Evolutionary conservation across 2,329 filamentous ascomycete species (phyloP).

Genomic region (Nemania abortiva): DNA sequence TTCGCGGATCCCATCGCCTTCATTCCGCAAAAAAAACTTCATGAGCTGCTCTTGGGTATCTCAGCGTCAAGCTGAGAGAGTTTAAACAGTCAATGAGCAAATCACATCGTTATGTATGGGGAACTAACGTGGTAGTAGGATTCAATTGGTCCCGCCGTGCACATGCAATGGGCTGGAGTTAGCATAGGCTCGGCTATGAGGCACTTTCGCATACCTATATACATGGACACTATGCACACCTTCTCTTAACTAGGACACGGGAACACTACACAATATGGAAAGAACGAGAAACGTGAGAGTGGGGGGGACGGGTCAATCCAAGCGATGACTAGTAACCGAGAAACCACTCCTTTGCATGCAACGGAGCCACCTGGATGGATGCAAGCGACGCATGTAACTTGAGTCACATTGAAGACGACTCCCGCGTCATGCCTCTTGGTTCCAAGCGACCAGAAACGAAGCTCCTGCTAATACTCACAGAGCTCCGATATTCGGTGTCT

Average conservation of each 20-base stretch:
- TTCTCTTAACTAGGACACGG: not conserved
- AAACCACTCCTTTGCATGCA: not conserved
- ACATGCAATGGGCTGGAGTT: conserved; percentile 1
- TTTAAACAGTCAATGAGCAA: not conserved
- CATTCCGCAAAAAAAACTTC: not conserved
- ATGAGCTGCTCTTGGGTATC: not conserved
- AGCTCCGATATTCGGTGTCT: conserved; percentile 1
- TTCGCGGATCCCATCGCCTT: not conserved
- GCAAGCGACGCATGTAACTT: not conserved
- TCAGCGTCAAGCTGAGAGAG: not conserved
- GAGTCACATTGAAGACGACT: not conserved
- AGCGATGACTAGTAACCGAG: not conserved
- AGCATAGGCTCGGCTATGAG: not conserved
- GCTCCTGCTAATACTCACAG: not conserved
- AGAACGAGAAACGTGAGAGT: not conserved
- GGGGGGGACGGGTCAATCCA: not conserved
- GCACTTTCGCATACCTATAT: not conserved
- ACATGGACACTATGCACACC: not conserved
- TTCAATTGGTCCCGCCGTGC: not conserved
- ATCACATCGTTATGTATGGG: not conserved
- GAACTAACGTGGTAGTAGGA: not conserved
- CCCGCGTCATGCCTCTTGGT: not conserved
- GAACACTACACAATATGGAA: not conserved
- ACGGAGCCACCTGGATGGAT: not conserved
- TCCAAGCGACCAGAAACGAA: not conserved